These are phyloP conservation scores for Cantharellus cinnabarinus DNA, from an alignment of 768 basidiomycete species.

Conservation along the genomic window DNA sequence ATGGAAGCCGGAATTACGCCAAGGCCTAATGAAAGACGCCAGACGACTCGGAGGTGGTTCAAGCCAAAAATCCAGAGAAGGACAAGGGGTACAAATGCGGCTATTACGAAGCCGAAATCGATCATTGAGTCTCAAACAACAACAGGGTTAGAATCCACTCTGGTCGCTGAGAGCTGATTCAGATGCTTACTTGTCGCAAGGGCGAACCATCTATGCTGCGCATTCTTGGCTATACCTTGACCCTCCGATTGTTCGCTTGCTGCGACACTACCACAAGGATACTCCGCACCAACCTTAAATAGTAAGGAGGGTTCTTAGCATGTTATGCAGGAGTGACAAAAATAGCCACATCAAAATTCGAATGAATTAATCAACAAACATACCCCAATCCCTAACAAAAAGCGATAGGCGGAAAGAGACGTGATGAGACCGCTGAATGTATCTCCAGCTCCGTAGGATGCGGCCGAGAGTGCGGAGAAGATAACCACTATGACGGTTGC, in stretches of 20 bases:
- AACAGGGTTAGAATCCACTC: constrained; percentile 3
- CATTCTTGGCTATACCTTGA: constrained; percentile 48
- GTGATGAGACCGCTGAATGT: constrained; percentile 48
- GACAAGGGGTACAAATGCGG: constrained; percentile 66
- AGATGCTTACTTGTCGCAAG: constrained; percentile 58
- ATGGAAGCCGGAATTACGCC: constrained; percentile 61
- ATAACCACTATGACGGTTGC: constrained; percentile 69
- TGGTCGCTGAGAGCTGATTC: not conserved
- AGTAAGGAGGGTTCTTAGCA: not conserved
- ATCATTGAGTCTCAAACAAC: constrained; percentile 51
- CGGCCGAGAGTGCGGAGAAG: constrained; percentile 68
- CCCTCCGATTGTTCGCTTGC: constrained; percentile 83
- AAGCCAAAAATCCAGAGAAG: constrained; percentile 76
- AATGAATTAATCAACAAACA: not conserved
- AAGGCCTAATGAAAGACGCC: constrained; percentile 71
- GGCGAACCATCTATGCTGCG: constrained; percentile 73
- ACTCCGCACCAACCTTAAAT: constrained; percentile 19
- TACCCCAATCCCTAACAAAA: constrained; percentile 64
- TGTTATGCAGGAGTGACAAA: not conserved
- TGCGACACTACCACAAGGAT: constrained; percentile 78
- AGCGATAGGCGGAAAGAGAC: constrained; percentile 71
- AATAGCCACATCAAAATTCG: not conserved
- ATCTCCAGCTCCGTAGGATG: constrained; percentile 57
- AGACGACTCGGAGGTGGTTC: constrained; percentile 65
- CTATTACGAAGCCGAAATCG: constrained; percentile 39